These are phyloP conservation scores for Calonectria fujianensis DNA, from an alignment of 2,329 filamentous ascomycete species.

Conservation along the genomic window DNA sequence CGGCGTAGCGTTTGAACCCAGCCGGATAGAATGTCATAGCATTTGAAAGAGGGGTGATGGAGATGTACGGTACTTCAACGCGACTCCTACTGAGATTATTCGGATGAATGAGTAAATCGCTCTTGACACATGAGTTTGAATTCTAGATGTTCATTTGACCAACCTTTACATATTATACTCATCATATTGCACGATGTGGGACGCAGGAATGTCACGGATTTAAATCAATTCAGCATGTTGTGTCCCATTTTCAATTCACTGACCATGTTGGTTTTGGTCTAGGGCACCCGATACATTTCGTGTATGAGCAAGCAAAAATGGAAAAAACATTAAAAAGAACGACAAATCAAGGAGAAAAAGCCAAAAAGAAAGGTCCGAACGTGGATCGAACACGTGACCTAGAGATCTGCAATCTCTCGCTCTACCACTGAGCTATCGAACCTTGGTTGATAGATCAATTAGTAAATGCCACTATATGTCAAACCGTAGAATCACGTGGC, in stretches of 20 bases:
- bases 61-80: neutral
- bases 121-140: neutral
- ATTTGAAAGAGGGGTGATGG: neutral
- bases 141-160: neutral
- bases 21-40: neutral
- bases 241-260: neutral
- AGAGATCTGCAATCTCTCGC: constrained; percentile 29
- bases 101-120: neutral
- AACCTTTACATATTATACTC: neutral
- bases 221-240: neutral
- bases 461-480: neutral
- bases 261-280: neutral
- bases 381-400: constrained; percentile 26
- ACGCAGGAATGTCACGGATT: neutral
- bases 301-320: neutral
- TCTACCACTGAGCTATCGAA: constrained; percentile 27
- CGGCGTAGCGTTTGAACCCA: neutral
- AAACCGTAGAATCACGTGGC: neutral
- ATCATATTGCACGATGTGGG: neutral
- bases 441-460: neutral
- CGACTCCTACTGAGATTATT: neutral
- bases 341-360: neutral
- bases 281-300: no score
- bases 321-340: neutral
- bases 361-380: constrained; percentile 24